Percentiles rank a stretch among this genome's conserved stretches.
Conservation (phyloP, 176 grass and related monocot species). For the Microstegium vimineum region DNA sequence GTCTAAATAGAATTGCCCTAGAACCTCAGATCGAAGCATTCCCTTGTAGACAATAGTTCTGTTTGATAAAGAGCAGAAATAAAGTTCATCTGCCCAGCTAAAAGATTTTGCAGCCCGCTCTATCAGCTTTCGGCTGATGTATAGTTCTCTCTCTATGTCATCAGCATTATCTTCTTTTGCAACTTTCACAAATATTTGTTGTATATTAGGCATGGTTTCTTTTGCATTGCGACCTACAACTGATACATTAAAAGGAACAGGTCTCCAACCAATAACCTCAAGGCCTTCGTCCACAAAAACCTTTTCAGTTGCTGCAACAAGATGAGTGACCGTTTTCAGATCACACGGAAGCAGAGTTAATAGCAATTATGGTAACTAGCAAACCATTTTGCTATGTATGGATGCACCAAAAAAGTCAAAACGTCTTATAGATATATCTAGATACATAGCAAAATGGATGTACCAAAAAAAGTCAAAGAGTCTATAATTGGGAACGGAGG, state of each 20-base stretch:
- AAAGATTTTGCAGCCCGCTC: constrained; percentile 62
- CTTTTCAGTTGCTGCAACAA: constrained; percentile 71
- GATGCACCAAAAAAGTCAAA: no score
- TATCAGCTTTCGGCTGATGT: constrained; percentile 91
- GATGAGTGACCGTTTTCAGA: constrained; percentile 34
- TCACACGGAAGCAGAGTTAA: constrained; percentile 16
- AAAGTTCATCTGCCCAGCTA: constrained; percentile 83
- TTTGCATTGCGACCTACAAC: constrained; percentile 89
- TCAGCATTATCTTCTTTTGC: constrained; percentile 82
- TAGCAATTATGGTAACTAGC: background rate
- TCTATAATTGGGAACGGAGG: no score
- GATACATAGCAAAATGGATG: no score
- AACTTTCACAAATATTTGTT: constrained; percentile 87
- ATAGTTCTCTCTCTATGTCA: constrained; percentile 98
- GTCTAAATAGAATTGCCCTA: constrained; percentile 97
- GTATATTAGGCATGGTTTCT: constrained; percentile 94
- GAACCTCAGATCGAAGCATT: constrained; percentile 96
- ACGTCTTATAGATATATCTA: no score
- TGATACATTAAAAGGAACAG: constrained; percentile 74
- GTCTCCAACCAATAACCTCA: constrained; percentile 93
- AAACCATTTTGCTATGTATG: no score
- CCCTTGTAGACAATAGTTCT: constrained; percentile 97
- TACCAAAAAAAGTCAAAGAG: no score
- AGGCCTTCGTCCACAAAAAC: constrained; percentile 83
- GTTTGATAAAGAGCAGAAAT: constrained; percentile 93